Percentiles rank a stretch among this genome's conserved stretches.
phyloP scores from a whole-genome alignment of 2,329 filamentous ascomycete genomes.

The Fusarium ramigenum region DNA sequence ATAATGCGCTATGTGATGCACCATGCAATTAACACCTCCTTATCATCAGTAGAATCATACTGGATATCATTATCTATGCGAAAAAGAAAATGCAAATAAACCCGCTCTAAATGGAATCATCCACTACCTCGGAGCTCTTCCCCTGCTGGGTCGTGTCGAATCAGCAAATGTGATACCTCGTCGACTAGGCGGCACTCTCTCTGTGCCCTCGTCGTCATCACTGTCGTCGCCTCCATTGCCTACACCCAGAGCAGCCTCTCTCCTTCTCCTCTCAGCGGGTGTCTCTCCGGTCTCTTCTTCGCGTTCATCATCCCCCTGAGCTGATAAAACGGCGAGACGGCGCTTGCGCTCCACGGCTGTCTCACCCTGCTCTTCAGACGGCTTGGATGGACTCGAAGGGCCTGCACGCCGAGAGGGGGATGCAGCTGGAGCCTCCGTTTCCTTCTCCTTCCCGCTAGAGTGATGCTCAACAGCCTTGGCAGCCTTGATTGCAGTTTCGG shows the following conservation, averaged over 20 bases:
- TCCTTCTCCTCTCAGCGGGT: conserved; percentile 76
- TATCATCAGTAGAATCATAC: conserved; percentile 15
- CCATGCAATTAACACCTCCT: conserved; percentile 18
- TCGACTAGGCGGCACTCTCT: conserved; percentile 60
- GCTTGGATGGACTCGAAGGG: conserved; percentile 18
- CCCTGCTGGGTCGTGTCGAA: conserved; percentile 34
- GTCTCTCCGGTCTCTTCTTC: conserved; percentile 67
- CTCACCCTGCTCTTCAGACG: conserved; percentile 57
- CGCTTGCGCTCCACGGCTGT: conserved; percentile 76
- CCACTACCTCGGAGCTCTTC: conserved; percentile 24
- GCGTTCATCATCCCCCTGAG: conserved; percentile 53
- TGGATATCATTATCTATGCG: conserved; percentile 33
- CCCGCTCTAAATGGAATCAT: conserved; percentile 9
- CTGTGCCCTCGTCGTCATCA: conserved; percentile 66
- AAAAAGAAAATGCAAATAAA: conserved; percentile 36
- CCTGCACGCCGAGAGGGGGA: conserved; percentile 24
- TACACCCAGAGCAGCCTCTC: conserved; percentile 78
- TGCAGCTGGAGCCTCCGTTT: conserved; percentile 4
- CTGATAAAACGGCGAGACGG: conserved; percentile 64
- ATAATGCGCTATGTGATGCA: conserved; percentile 19
- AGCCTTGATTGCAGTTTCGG: conserved; percentile 31
- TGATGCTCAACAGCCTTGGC: conserved; percentile 31
- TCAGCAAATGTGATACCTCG: conserved; percentile 72
- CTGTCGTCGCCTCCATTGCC: conserved; percentile 53
- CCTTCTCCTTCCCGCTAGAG: conserved; percentile 8